phyloP scores from a whole-genome alignment of 768 basidiomycete species.

The Paxillus involutus region DNA sequence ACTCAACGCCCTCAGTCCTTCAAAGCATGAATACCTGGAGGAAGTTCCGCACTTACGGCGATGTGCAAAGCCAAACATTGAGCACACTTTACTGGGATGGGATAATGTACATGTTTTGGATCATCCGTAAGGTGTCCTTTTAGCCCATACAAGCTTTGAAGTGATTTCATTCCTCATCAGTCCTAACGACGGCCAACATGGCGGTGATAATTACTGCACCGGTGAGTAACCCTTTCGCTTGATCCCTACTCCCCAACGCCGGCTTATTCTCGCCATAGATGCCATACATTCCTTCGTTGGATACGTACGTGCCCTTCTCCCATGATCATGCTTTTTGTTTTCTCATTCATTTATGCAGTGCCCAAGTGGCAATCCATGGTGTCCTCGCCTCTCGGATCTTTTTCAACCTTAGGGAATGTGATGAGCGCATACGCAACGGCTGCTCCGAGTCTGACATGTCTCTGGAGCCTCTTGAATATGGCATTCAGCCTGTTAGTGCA shows the following conservation, averaged over 20 bases:
- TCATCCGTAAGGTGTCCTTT: slow-evolving; percentile 13
- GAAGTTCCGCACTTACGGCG: slow-evolving; percentile 22
- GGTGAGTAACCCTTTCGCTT: slow-evolving; percentile 7
- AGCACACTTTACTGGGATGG: slow-evolving; percentile 28
- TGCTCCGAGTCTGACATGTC: background rate
- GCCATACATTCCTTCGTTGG: slow-evolving; percentile 12
- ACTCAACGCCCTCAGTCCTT: slow-evolving; percentile 15
- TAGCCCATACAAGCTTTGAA: background rate
- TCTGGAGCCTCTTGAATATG: slow-evolving; percentile 10
- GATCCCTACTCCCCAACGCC: background rate
- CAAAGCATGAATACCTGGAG: slow-evolving; percentile 25
- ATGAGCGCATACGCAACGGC: background rate
- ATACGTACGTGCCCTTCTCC: slow-evolving; percentile 18
- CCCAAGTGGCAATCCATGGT: slow-evolving; percentile 27
- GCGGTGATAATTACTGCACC: slow-evolving; percentile 17
- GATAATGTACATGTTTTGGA: slow-evolving; percentile 25
- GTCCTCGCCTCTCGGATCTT: slow-evolving; percentile 27
- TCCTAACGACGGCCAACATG: slow-evolving; percentile 15
- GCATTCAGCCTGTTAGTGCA: background rate
- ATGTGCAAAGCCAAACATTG: slow-evolving; percentile 12
- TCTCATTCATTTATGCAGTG: slow-evolving; percentile 18
- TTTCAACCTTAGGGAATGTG: slow-evolving; percentile 25
- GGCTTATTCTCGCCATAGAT: slow-evolving; percentile 4
- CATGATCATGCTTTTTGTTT: background rate
- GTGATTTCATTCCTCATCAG: slow-evolving; percentile 1